Evolutionary conservation across 148 eudicot genomes (phyloP).

Genomic region (Fagopyrum tataricum): DNA sequence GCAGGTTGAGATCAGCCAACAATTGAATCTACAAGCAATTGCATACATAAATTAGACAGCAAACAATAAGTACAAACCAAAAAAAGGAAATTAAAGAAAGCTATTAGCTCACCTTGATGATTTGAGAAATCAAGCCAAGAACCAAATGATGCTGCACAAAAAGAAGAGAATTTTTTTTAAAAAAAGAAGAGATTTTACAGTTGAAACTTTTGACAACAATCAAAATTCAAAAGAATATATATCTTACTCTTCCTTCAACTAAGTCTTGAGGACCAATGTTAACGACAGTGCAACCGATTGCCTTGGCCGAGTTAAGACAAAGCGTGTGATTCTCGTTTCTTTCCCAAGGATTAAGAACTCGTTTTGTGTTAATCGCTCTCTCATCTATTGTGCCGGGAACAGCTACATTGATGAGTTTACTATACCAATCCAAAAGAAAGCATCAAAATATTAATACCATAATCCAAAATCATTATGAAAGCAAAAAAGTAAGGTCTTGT

Average conservation of each 20-base stretch:
- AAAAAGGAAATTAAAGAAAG: neutral
- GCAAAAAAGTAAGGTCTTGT: neutral
- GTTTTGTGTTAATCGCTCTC: conserved; percentile 80
- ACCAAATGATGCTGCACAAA: conserved; percentile 4
- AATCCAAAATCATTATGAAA: neutral
- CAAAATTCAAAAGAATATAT: neutral
- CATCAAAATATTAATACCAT: neutral
- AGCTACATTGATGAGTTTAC: conserved; percentile 37
- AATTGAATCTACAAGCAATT: neutral
- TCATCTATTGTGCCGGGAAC: conserved; percentile 77
- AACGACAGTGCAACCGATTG: conserved; percentile 95
- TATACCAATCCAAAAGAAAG: conserved; percentile 31
- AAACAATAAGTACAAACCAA: neutral
- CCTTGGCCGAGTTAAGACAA: conserved; percentile 85
- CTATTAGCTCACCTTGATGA: neutral
- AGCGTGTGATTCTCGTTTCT: conserved; percentile 37
- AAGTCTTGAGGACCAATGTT: conserved; percentile 94
- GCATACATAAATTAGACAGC: neutral
- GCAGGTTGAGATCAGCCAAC: conserved; percentile 5
- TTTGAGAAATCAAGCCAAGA: conserved; percentile 6
- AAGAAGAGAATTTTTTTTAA: neutral
- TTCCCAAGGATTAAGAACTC: conserved; percentile 88
- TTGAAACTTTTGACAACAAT: neutral
- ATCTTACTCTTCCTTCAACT: conserved; percentile 90
- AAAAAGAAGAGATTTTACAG: neutral